Evolutionary conservation across 2,329 filamentous ascomycete genomes (phyloP).

Genomic region (Colletotrichum cordylinicola): DNA sequence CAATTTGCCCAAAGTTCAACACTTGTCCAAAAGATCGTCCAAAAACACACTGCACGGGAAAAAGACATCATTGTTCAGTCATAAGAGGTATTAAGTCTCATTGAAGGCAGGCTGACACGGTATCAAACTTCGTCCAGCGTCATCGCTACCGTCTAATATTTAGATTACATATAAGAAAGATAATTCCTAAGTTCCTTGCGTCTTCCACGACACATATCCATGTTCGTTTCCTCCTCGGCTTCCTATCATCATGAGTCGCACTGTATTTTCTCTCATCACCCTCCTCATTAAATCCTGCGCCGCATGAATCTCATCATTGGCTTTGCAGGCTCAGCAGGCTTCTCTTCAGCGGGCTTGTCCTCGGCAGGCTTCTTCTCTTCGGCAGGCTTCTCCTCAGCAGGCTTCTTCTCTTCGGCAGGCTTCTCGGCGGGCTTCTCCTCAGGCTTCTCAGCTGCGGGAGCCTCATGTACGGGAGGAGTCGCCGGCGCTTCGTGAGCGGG

Average conservation of each 20-base stretch:
- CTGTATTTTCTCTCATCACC: rapidly evolving
- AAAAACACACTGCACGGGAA: too few relatives aligned
- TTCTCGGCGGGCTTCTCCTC: background rate
- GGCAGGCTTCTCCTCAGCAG: background rate
- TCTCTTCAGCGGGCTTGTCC: background rate
- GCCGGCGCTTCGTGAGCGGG: background rate
- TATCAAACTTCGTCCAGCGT: conserved; percentile 20
- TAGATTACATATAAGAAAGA: conserved; percentile 19
- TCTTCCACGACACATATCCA: background rate
- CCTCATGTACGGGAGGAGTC: background rate
- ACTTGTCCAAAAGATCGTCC: too few relatives aligned
- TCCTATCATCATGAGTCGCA: background rate
- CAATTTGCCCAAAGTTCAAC: too few relatives aligned
- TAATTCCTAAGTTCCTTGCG: background rate
- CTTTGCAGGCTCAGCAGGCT: background rate
- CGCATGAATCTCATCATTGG: conserved; percentile 12
- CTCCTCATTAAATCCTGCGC: background rate
- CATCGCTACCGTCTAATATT: conserved; percentile 16
- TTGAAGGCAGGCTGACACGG: conserved; percentile 15
- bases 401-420: background rate
- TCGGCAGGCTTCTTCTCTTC: background rate
- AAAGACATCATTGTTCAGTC: background rate
- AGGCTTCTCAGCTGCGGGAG: background rate
- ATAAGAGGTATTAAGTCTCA: conserved; percentile 4
- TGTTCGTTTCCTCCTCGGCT: background rate